Evolutionary conservation across 306 rosid genomes (phyloP), one percentile per base, ranked within the genome.

Genomic region (Vigna angularis): DNA sequence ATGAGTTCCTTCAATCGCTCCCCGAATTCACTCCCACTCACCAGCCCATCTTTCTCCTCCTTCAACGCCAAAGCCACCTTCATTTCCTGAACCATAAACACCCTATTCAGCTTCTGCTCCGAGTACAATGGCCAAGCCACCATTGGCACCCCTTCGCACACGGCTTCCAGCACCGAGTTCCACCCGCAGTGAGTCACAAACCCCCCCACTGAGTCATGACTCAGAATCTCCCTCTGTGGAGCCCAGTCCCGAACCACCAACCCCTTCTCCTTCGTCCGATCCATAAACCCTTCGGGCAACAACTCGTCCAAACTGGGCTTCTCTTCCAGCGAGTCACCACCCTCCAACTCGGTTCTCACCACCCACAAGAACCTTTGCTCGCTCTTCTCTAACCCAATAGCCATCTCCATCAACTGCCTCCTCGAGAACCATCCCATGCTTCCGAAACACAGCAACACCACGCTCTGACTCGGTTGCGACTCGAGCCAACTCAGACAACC

Each of bases 331-430:
- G 77, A 3, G 32, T 65, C 0, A 65, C 5, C 57, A 56, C 2
- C 12, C 1, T 64, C 15, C 6, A 47, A 84, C 44, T 88, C 88
- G 18, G 66, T 62, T 18, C 91, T 81, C 14, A 87, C 83, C 3
- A 88, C 84, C 96, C 96, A 87, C 70, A 91, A n/a, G 59, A 89
- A 91, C 40, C 88, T 76, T n/a, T 78, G 85, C 18, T 78, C 85
- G 2, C 87, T 89, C n/a, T 45, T 82, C 84, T 91, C 96, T 69
- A 91, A 81, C 34, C 91, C 96, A 36, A 52, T 3, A 0, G 96
- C 91, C 7, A 86, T 86, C 34, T 89, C 93, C 53, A 24, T 71
- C 64, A 91, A 13, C 18, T 89, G 91, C 3, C 32, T 55, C 26
- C 5, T 66, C 0, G 89, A 75, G 15, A 91, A 87, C 32, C 55